A percentile compares a stretch with the other conserved stretches of the same genome.
phyloP scores from a whole-genome alignment of 2,329 filamentous ascomycete species.

The Pestalotiopsis fici region DNA sequence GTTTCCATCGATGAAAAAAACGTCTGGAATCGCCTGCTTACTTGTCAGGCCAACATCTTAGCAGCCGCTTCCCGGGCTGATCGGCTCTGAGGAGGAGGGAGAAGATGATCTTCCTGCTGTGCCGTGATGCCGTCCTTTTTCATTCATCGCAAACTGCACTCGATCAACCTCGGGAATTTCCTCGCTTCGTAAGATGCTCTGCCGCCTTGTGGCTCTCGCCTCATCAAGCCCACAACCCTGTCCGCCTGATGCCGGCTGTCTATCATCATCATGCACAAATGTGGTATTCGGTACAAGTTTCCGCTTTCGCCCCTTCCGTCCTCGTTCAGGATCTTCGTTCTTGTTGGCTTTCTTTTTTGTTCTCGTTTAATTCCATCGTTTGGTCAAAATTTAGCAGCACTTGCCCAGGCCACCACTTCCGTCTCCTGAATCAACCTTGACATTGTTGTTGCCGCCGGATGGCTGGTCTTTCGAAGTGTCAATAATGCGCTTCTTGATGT shows the following conservation, averaged over 20 bases:
- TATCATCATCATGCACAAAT: slow-evolving; percentile 2
- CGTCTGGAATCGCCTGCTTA: slow-evolving; percentile 12
- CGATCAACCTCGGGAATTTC: not conserved
- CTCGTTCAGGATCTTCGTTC: not conserved
- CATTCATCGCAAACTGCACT: not conserved
- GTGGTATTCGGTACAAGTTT: slow-evolving; percentile 9
- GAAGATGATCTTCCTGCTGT: not conserved
- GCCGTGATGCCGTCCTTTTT: not conserved
- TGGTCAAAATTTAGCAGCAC: slow-evolving; percentile 67
- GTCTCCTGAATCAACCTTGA: slow-evolving; percentile 69
- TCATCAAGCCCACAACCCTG: not conserved
- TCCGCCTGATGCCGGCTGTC: not conserved
- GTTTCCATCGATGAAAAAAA: slow-evolving; percentile 9
- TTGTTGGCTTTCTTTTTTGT: not conserved
- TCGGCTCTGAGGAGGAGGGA: slow-evolving; percentile 17
- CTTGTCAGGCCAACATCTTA: slow-evolving; percentile 15
- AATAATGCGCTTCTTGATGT: slow-evolving; percentile 98
- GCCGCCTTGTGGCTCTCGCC: not conserved
- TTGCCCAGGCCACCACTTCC: slow-evolving; percentile 61
- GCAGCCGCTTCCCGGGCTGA: slow-evolving; percentile 11
- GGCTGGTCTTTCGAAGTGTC: slow-evolving; percentile 83
- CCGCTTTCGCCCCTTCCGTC: not conserved
- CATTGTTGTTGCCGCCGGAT: slow-evolving; percentile 51
- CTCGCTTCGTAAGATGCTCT: not conserved
- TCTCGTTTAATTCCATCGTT: not conserved